Evolutionary conservation across 768 basidiomycete species (phyloP), one percentile per base, ranked within the genome.

Genomic region (Cystofilobasidium capitatum): DNA sequence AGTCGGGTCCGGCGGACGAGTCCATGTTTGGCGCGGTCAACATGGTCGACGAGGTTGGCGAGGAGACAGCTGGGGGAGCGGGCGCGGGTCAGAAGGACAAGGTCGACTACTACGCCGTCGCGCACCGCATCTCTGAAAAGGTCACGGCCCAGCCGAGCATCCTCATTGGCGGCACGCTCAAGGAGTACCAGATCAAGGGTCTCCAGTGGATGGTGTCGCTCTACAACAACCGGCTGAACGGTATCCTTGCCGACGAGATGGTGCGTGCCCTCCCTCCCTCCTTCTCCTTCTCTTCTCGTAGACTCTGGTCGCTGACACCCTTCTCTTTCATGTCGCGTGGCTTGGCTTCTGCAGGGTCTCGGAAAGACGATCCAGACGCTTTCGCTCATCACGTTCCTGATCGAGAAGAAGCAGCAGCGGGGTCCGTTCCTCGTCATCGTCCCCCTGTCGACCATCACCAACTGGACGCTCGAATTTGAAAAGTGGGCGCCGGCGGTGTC

Each of bases 131-230:
- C 72, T 87, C 86, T 72, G 96, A 99, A 82, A 92, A 82, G 77
- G 78, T 98, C 70, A 78, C 83, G 2, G 75, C 78, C 47, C 77
- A 78, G 61, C 75, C 77, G 12, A 69, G 55, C 42, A 58, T 66
- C 60, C 39, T 57, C 35, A 39, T 62, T 45, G 63, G 58, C 37
- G 92, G 92, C 55, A 90, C 86, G 0, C 81, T 97, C 73, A 97
- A 96, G 77, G 91, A 93, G 57, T 94, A 96, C 75, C 92, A 96
- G 77, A 67, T 96, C 73, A 92, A 93, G 79, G 92, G 92, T 66
- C 77, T 97, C 73, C 92, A 94, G 78, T 97, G 92, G 91, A 94
- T 96, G 92, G 92, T 97, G 73, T 90, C 88, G 77, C 81, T 96
- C 79, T 96, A 92, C 77, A 96, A 97, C 77, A 97, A 96, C 81